phyloP scores from a whole-genome alignment of 2,329 filamentous ascomycete genomes.

The Waltergamsia citrina region DNA sequence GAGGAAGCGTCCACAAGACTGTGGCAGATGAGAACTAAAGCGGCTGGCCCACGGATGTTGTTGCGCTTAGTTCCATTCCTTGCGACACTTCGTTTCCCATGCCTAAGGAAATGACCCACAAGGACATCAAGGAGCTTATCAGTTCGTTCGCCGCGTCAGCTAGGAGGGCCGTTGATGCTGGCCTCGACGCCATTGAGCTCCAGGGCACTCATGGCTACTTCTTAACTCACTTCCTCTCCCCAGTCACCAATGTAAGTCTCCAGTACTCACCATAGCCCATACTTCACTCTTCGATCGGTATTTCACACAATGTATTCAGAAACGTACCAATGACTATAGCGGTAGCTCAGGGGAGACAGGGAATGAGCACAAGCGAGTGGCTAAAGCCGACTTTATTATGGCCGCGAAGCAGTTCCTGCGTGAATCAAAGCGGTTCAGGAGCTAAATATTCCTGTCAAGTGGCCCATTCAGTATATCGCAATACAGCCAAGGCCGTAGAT shows the following conservation, averaged over 20 bases:
- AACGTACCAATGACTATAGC: slow-evolving; percentile 55
- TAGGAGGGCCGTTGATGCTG: slow-evolving; percentile 54
- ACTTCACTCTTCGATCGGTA: too few relatives aligned
- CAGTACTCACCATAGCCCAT: too few relatives aligned
- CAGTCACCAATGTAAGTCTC: slow-evolving; percentile 23
- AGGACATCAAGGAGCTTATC: slow-evolving; percentile 60
- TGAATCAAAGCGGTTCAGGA: slow-evolving; percentile 66
- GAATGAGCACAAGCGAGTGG: slow-evolving; percentile 31
- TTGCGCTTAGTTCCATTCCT: slow-evolving; percentile 36
- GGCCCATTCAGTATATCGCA: slow-evolving; percentile 66
- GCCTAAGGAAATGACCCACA: slow-evolving; percentile 58
- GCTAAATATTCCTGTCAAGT: slow-evolving; percentile 59
- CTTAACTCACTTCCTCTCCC: slow-evolving; percentile 49
- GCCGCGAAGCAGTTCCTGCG: slow-evolving; percentile 70
- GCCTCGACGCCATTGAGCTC: slow-evolving; percentile 63
- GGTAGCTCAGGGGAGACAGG: slow-evolving; percentile 60
- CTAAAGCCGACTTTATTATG: slow-evolving; percentile 60
- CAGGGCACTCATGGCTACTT: slow-evolving; percentile 51
- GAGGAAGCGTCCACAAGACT: slow-evolving; percentile 32
- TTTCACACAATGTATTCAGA: slow-evolving; percentile 16
- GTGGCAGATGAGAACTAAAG: slow-evolving; percentile 41
- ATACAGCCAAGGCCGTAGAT: too few relatives aligned
- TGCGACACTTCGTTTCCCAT: slow-evolving; percentile 51
- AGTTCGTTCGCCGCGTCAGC: slow-evolving; percentile 49
- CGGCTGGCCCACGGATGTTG: slow-evolving; percentile 49